These are phyloP conservation scores for Malus orientalis DNA, from an alignment of 306 rosid genomes.

Conservation along the genomic window DNA sequence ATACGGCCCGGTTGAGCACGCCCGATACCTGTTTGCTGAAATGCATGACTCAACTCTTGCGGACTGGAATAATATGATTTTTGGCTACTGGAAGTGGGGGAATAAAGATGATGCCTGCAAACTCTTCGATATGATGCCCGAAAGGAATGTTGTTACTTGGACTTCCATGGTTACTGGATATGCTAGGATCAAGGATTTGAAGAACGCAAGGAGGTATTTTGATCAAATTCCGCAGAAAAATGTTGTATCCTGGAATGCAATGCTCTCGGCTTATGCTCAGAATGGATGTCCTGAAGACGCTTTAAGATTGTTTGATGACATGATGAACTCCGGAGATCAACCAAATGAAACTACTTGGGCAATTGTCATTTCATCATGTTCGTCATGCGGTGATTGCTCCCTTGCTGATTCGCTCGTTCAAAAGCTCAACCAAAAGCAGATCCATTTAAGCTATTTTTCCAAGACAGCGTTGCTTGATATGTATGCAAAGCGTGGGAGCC, in stretches of 20 bases:
- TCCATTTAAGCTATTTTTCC: constrained; percentile 43
- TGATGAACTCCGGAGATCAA: constrained; percentile 31
- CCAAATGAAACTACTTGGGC: constrained; percentile 59
- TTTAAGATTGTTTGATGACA: constrained; percentile 42
- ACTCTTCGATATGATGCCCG: constrained; percentile 32
- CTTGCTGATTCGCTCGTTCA: constrained; percentile 31
- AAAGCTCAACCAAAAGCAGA: constrained; percentile 23
- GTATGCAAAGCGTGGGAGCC: constrained; percentile 56
- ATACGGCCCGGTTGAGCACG: constrained; percentile 32
- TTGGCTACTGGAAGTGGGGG: constrained; percentile 55
- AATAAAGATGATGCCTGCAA: constrained; percentile 42
- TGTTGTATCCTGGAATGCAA: constrained; percentile 72
- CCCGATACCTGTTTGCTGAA: constrained; percentile 46
- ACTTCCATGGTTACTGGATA: constrained; percentile 61
- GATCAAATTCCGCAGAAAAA: constrained; percentile 45
- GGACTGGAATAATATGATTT: constrained; percentile 63
- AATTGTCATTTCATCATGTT: constrained; percentile 43
- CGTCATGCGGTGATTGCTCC: constrained; percentile 32
- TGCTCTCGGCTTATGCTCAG: constrained; percentile 63
- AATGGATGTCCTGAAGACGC: constrained; percentile 41
- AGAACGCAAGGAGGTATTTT: constrained; percentile 46
- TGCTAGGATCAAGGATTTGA: constrained; percentile 38
- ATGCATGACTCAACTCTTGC: constrained; percentile 43
- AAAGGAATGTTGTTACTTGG: constrained; percentile 47
- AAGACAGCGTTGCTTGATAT: constrained; percentile 59